phyloP scores from a whole-genome alignment of 805 yeast genomes.

The Wickerhamomyces canadensis region DNA sequence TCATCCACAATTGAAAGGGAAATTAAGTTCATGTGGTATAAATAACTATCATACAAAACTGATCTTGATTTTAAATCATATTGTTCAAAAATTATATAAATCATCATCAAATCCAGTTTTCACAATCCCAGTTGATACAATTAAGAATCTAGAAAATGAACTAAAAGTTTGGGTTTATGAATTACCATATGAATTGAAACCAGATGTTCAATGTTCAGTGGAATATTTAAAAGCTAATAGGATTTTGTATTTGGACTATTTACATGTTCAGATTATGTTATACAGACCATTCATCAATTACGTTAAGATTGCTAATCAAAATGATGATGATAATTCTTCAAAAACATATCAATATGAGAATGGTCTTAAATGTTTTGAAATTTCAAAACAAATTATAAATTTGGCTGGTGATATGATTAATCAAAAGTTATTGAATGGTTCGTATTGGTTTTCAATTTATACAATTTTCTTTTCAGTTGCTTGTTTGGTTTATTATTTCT shows the following conservation, averaged over 20 bases:
- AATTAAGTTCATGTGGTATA: slow-evolving; percentile 39
- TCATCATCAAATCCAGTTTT: slow-evolving; percentile 37
- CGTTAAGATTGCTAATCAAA: slow-evolving; percentile 29
- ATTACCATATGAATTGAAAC: slow-evolving; percentile 69
- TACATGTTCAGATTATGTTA: slow-evolving; percentile 78
- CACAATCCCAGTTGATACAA: slow-evolving; percentile 36
- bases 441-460: slow-evolving; percentile 92
- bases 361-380: slow-evolving; percentile 80
- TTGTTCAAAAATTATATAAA: slow-evolving; percentile 72
- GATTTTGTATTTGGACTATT: slow-evolving; percentile 63
- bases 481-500: slow-evolving; percentile 67
- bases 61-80: slow-evolving; percentile 62
- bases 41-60: slow-evolving; percentile 82
- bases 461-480: slow-evolving; percentile 92
- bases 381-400: slow-evolving; percentile 74
- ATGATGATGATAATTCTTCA: slow-evolving; percentile 41
- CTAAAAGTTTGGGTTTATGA: slow-evolving; percentile 68
- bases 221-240: slow-evolving; percentile 69
- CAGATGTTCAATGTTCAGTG: slow-evolving; percentile 34
- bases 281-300: slow-evolving; percentile 86
- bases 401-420: slow-evolving; percentile 76
- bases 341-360: slow-evolving; percentile 50
- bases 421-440: slow-evolving; percentile 69
- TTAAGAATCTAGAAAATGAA: slow-evolving; percentile 65
- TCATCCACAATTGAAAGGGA: slow-evolving; percentile 29